Evolutionary conservation across 331 rosid genomes (phyloP).

Genomic region (Dryas integrifolia): DNA sequence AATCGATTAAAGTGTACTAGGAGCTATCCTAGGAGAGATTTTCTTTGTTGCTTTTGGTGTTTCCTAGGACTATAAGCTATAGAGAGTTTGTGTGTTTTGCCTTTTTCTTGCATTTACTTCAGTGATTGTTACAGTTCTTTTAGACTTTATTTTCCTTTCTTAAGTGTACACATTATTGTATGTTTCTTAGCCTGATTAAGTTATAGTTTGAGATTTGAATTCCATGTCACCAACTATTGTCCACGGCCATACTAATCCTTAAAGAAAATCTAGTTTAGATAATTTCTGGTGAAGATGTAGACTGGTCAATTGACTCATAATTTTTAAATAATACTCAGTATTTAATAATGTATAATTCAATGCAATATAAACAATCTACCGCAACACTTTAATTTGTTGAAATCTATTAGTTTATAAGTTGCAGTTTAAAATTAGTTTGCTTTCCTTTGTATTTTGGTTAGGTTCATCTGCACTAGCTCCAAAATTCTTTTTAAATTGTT

Average conservation of each 20-base stretch:
- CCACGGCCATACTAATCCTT: background rate
- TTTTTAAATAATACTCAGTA: background rate
- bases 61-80: background rate
- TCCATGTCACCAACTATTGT: background rate
- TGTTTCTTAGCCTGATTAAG: background rate
- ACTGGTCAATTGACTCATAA: background rate
- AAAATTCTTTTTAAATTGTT: background rate
- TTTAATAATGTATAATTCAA: background rate
- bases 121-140: background rate
- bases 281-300: background rate
- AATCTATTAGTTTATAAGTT: background rate
- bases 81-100: background rate
- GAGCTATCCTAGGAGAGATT: background rate
- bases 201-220: background rate
- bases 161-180: background rate
- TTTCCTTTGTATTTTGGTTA: background rate
- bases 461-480: background rate
- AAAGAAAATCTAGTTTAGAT: background rate
- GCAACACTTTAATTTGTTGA: background rate
- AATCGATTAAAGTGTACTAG: background rate
- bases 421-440: constrained; percentile 15
- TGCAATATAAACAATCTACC: background rate
- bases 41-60: background rate
- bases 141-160: background rate
- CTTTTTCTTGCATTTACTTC: background rate